Evolutionary conservation across 495 filamentous ascomycete genomes (phyloP).

Genomic region (Aspergillus panamensis): DNA sequence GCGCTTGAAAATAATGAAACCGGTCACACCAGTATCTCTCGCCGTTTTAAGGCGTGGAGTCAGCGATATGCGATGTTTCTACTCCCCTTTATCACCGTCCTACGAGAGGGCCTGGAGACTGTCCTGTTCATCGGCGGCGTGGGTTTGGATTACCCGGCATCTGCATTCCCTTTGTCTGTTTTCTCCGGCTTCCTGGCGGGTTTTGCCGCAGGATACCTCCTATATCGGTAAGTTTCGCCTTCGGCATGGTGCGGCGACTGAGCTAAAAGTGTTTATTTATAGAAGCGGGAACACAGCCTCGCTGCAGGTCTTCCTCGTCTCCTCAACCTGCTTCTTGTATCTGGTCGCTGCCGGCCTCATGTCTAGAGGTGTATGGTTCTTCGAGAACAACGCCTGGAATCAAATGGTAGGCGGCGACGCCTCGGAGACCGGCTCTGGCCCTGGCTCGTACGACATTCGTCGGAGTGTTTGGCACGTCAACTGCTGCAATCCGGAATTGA

Average conservation of each 20-base stretch:
- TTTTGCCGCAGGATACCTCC: conserved; percentile 58
- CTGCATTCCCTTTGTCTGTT: conserved; percentile 70
- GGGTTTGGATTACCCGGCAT: conserved; percentile 67
- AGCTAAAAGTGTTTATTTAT: background rate
- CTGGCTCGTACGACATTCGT: conserved; percentile 84
- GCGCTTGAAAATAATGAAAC: conserved; percentile 51
- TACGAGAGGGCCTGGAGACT: conserved; percentile 78
- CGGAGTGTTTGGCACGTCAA: conserved; percentile 91
- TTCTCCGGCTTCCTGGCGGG: conserved; percentile 65
- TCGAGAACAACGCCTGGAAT: conserved; percentile 65
- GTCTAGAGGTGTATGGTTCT: conserved; percentile 70
- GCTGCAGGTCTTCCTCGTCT: conserved; percentile 74
- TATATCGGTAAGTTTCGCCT: conserved; percentile 65
- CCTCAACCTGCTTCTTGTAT: conserved; percentile 80
- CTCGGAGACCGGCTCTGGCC: conserved; percentile 67
- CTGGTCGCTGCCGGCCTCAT: conserved; percentile 83
- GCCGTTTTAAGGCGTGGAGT: conserved; percentile 57
- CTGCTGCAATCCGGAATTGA: conserved; percentile 70
- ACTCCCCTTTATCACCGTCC: conserved; percentile 77
- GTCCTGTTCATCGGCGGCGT: conserved; percentile 82
- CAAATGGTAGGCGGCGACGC: conserved; percentile 67
- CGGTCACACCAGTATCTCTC: conserved; percentile 27
- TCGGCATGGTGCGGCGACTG: background rate
- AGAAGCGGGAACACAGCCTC: conserved; percentile 61
- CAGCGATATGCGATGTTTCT: conserved; percentile 81